These are phyloP conservation scores for Albizia julibrissin DNA, from an alignment of 306 rosid genomes.

Conservation along the genomic window DNA sequence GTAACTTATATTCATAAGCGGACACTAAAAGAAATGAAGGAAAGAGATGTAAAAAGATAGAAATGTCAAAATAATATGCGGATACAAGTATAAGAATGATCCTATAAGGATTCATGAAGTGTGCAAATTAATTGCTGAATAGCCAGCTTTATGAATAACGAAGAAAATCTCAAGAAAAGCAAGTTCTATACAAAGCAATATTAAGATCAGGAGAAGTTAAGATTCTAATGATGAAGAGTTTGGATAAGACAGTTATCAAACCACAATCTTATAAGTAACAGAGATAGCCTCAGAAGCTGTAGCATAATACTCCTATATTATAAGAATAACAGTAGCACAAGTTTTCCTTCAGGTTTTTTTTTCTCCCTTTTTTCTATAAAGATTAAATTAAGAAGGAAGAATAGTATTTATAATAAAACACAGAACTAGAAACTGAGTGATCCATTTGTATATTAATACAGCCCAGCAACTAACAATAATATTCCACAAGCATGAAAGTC, in stretches of 20 bases:
- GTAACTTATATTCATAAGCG: conserved; percentile 54
- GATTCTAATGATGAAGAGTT: not conserved
- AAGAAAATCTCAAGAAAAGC: not conserved
- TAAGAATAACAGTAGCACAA: conserved; percentile 1
- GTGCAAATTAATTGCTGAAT: conserved; percentile 18
- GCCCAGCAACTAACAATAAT: conserved; percentile 18
- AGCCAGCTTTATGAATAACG: conserved; percentile 7
- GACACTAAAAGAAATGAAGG: conserved; percentile 42
- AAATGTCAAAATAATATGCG: conserved; percentile 22
- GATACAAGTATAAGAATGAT: conserved; percentile 20
- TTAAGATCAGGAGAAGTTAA: not conserved
- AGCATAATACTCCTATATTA: not conserved
- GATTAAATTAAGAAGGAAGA: not conserved
- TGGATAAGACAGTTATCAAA: conserved; percentile 2
- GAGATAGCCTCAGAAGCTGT: not conserved
- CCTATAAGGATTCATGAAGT: not conserved
- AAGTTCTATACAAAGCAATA: not conserved
- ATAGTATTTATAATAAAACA: not conserved
- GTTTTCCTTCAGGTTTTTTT: not conserved
- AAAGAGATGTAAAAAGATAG: conserved; percentile 9
- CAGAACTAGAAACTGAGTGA: conserved; percentile 14
- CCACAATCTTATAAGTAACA: not conserved
- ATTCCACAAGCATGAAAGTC: conserved; percentile 27
- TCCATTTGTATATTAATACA: not conserved
- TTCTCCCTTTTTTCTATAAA: not conserved